A percentile compares a stretch with the other conserved stretches of the same genome.
Evolutionary conservation across 257 asterid species (phyloP).

Genomic region (Gentiana dahurica): DNA sequence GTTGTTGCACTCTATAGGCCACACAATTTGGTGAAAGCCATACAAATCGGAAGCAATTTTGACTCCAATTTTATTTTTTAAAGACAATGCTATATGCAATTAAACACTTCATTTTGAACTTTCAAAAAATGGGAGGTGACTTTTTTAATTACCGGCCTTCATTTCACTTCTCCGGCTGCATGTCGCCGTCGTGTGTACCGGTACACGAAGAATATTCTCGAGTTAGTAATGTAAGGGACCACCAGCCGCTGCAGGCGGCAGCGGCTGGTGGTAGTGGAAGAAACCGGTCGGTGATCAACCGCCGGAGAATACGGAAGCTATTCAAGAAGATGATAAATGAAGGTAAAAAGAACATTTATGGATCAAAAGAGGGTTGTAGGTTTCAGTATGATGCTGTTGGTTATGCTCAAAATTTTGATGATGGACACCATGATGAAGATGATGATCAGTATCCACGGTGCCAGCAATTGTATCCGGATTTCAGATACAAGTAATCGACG

Average conservation of each 20-base stretch:
- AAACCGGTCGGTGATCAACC: slow-evolving; percentile 7
- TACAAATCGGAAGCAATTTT: too few relatives aligned
- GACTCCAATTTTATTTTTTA: too few relatives aligned
- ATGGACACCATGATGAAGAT: slow-evolving; percentile 31
- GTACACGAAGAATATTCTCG: slow-evolving; percentile 66
- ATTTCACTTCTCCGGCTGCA: slow-evolving; percentile 48
- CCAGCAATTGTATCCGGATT: slow-evolving; percentile 18
- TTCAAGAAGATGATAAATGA: slow-evolving; percentile 48
- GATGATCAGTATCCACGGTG: slow-evolving; percentile 23
- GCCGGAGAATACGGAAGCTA: slow-evolving; percentile 31
- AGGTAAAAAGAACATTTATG: slow-evolving; percentile 36
- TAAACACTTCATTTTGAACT: too few relatives aligned
- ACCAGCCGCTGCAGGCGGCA: too few relatives aligned
- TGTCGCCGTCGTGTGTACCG: slow-evolving; percentile 70
- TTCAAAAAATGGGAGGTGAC: slow-evolving; percentile 32
- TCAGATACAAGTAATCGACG: slow-evolving; percentile 4
- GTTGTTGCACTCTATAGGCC: not conserved
- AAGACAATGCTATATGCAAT: too few relatives aligned
- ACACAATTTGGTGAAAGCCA: slow-evolving; percentile 2
- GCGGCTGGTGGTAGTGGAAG: slow-evolving; percentile 3
- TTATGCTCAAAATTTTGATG: slow-evolving; percentile 75
- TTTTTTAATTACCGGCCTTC: slow-evolving; percentile 26
- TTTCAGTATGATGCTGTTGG: slow-evolving; percentile 80
- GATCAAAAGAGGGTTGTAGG: slow-evolving; percentile 17
- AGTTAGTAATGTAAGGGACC: slow-evolving; percentile 12